Conservation (phyloP, 768 basidiomycete species). For the Amanita exitialis region DNA sequence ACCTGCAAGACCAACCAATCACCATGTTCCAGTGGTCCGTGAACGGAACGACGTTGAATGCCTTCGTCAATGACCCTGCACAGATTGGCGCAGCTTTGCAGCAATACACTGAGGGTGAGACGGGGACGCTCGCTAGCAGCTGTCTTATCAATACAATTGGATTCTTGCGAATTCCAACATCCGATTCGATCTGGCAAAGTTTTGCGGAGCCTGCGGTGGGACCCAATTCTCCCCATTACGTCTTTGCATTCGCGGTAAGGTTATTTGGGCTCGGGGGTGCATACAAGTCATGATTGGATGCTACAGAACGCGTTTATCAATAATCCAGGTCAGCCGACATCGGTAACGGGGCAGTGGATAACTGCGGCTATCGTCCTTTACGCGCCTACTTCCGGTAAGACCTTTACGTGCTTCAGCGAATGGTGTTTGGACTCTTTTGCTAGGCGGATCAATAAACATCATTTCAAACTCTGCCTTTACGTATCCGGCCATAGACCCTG, state of each 20-base stretch:
- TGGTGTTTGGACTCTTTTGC: not conserved
- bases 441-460: conserved; percentile 28
- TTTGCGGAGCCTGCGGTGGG: conserved; percentile 26
- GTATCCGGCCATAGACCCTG: conserved; percentile 39
- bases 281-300: not conserved
- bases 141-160: conserved; percentile 11
- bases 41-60: conserved; percentile 18
- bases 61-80: conserved; percentile 14
- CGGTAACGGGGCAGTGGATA: conserved; percentile 21
- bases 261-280: not conserved
- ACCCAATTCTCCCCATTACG: conserved; percentile 22
- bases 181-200: conserved; percentile 19
- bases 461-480: conserved; percentile 35
- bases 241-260: conserved; percentile 23
- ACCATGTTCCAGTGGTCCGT: conserved; percentile 13
- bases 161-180: conserved; percentile 17
- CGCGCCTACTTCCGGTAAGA: conserved; percentile 26
- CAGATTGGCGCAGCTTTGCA: conserved; percentile 13
- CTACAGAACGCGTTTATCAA: not conserved
- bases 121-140: conserved; percentile 15
- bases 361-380: conserved; percentile 17
- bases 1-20: conserved; percentile 4
- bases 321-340: conserved; percentile 6
- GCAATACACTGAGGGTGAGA: conserved; percentile 17
- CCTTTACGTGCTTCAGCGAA: not conserved